Base-by-base conservation (phyloP, 768 basidiomycete genomes). In the Coprinopsis strossmayeri region DNA sequence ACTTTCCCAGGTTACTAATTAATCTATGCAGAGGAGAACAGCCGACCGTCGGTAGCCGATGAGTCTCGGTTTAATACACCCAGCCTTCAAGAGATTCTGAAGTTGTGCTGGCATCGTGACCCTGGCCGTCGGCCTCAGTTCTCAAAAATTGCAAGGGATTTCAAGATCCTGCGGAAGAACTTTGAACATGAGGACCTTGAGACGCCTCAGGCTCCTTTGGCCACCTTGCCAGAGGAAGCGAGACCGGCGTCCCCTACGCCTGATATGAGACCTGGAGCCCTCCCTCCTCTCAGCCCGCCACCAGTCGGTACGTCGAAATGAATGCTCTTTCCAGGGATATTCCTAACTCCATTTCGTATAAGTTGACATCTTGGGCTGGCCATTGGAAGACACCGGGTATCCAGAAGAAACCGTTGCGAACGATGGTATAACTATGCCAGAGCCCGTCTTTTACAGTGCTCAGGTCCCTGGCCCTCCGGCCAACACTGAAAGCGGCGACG, bases 41-140 rank as follows among this genome's bases (percentile, higher is more conserved):
- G 62, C 26, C 77, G 82, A 10, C 81, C 82, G 2, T 42, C 64
- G 1, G 61, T 84, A 17, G 79, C 79, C n/a, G 41, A 27, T 34
- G 57, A 38, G 57, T 70, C 52, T 37, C 56, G 59, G 45, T 55
- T 70, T 53, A 58, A 61, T 40, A 62, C 62, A 2, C 56, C 61
- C 72, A 34, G 66, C 67, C 56, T 73, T 20, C 63, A 67, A 56
- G 60, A 67, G 21, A 61, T 82, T 43, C 64, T 87, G 18, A 59
- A 60, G 7, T 38, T 60, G 4, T 80, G 78, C 52, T 87, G 87
- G 86, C 62, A 71, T 38, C 67, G 64, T 1, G 69, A 78, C 44
- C 77, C 83, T 1, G 55, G 58, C 5, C 50, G 56, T n/a, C 73
- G 87, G 0, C 78, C 80, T 2, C 51, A 69, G 0, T 89, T 88